Evolutionary conservation across 345 rosid species (phyloP), one percentile per base, ranked within the genome.

Genomic region (Acer campestre): DNA sequence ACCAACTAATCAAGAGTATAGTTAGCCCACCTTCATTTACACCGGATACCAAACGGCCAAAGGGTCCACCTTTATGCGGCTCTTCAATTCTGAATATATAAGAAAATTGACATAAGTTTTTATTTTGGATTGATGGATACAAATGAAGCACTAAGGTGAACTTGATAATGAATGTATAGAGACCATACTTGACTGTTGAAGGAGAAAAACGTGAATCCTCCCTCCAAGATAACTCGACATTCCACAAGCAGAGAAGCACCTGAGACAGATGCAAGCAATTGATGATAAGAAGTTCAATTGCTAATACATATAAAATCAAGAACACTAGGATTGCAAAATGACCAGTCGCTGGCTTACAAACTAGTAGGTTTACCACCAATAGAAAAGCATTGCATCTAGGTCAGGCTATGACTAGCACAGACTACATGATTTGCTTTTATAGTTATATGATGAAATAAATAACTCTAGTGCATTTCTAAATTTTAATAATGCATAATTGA

Each of bases 171-270:
- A 35, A 35, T 35, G 38, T 35, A 35, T 35, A 4, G 6, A 35
- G 38, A 35, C 38, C 38, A 35, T 93, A 93, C 99, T 94, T 96
- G 86, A 89, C 92, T 87, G 94, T 90, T 64, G 98, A 86, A 81
- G 98, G 94, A 77, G 97, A 89, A 88, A 92, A 86, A 1, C 80
- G 89, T 70, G 93, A 89, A 74, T 94, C 98, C 83, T 92, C 98
- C 86, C 93, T 94, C 87, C 86, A 68, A 69, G 80, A 74, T 75
- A 71, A 89, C 74, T 91, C 98, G 81, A 90, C 97, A 58, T 72
- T 91, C 98, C 82, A 90, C 97, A 58, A 72, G 79, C 83, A 81
- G 79, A 71, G 84, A 81, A 48, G 84, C 75, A 67, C 89, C 90
- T 85, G 85, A 25, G 31, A 66, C 56, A 78, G 61, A 75, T 77